These are phyloP conservation scores for Euphorbia pulcherrima DNA, from an alignment of 345 rosid genomes.

Conservation along the genomic window DNA sequence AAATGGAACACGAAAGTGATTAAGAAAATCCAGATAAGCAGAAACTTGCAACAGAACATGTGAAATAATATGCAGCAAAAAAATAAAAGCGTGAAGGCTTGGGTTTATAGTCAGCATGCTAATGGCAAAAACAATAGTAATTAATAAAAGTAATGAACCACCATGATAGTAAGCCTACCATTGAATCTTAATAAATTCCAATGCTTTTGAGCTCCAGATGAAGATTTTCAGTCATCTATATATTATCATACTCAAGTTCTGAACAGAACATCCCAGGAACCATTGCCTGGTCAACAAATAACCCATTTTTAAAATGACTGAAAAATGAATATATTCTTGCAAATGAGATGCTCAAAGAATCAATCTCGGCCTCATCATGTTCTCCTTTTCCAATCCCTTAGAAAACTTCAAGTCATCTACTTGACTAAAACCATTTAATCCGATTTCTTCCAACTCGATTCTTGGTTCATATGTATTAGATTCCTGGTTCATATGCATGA, in stretches of 20 bases:
- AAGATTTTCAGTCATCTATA: slow-evolving; percentile 64
- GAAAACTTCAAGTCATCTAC: slow-evolving; percentile 36
- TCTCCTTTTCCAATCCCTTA: slow-evolving; percentile 43
- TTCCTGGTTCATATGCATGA: no score
- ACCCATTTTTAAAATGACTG: slow-evolving; percentile 39
- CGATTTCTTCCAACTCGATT: slow-evolving; percentile 54
- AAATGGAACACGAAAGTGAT: background rate
- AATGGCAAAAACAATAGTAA: background rate
- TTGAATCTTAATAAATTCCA: slow-evolving; percentile 69
- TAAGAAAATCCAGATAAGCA: background rate
- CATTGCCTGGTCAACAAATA: slow-evolving; percentile 40
- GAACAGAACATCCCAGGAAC: slow-evolving; percentile 38
- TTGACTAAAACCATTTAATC: slow-evolving; percentile 51
- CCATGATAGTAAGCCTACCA: slow-evolving; percentile 54
- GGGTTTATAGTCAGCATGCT: background rate
- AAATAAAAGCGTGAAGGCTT: background rate
- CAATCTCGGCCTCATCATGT: slow-evolving; percentile 50
- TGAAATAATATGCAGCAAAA: background rate
- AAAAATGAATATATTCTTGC: slow-evolving; percentile 38
- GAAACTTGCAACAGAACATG: slow-evolving; percentile 2
- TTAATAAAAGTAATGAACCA: no score
- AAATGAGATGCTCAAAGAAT: slow-evolving; percentile 31
- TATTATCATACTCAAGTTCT: slow-evolving; percentile 53
- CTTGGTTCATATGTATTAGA: slow-evolving; percentile 52
- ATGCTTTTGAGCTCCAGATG: slow-evolving; percentile 72